Evolutionary conservation across 495 filamentous ascomycete genomes (phyloP), one percentile per base, ranked within the genome.

Genomic region (Neurospora sp.): DNA sequence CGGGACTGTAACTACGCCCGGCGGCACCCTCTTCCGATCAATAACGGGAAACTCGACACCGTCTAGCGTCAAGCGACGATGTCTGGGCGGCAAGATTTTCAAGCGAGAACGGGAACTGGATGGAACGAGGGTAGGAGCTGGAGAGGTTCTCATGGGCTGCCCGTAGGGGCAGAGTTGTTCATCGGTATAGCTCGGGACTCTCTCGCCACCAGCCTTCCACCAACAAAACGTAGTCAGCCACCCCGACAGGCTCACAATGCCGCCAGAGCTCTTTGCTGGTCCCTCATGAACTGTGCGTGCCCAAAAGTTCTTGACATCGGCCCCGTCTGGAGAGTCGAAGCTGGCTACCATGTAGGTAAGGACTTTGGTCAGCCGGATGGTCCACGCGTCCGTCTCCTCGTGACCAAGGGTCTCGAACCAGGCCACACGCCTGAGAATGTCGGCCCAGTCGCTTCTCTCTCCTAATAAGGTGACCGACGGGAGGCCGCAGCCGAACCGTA

Each of bases 281-380:
- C 0, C 0, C 23, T 59, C 10, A 59, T 59, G 20, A 59, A 59
- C 20, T 59, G 48, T 59, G 20, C 48, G 48, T 59, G 23, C 48
- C 86, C 86, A 88, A 75, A 88, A 88, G 2, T 74, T 71, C 2
- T 66, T 42, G 9, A 78, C 79, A 18, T 77, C 79, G 4, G 62
- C 38, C 1, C 73, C 69, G 48, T 88, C 82, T 3, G 83, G 83
- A 2, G 75, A 75, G 1, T 78, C 75, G 39, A 82, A 86, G 37
- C 75, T 78, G 7, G 14, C 5, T 7, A 84, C 78, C 69, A 86
- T 83, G 39, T 79, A 62, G 16, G 48, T 69, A 6, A 86, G 74
- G 27, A 86, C 79, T 0, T 83, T 82, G 3, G 37, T 12, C 62
- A 86, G 74, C 12, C 79, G 75, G 10, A 38, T 20, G 1, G 69